Conservation (phyloP, 2,329 filamentous ascomycete species). For the Metarhizium sp. region DNA sequence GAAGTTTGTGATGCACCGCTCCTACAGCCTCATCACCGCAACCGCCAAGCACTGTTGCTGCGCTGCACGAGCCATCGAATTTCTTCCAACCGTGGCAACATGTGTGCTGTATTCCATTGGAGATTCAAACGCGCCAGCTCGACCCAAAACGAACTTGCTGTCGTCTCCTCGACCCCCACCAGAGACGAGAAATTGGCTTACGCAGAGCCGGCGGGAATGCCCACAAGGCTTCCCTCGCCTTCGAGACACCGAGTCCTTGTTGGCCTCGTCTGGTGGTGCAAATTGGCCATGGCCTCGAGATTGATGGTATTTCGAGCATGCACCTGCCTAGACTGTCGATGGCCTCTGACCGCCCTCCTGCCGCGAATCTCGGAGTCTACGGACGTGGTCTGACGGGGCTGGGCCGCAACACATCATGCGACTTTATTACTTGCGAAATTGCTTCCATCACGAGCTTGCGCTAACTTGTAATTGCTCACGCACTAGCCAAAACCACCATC, state of each 20-base stretch:
- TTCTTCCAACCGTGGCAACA: neutral
- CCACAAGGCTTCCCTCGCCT: neutral
- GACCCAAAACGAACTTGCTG: neutral
- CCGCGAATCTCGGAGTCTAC: neutral
- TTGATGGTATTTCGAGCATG: neutral
- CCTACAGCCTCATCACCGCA: neutral
- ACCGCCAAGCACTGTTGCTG: neutral
- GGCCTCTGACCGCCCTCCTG: slow-evolving; percentile 2
- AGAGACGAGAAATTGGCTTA: neutral
- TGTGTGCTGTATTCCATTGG: neutral
- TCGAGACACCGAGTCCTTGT: neutral
- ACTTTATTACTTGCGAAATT: neutral
- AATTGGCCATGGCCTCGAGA: neutral
- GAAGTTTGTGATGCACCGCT: neutral
- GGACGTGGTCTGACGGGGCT: neutral
- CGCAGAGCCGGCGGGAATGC: neutral
- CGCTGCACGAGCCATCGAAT: neutral
- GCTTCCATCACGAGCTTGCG: neutral
- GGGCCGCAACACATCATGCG: neutral
- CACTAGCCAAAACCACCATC: slow-evolving; percentile 15
- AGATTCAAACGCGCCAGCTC: neutral
- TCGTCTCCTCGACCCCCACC: neutral
- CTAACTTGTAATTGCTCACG: neutral
- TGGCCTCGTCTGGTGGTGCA: neutral
- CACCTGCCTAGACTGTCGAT: neutral